Base-by-base conservation (phyloP, 148 eudicot species). In the Vaccinium corymbosum region DNA sequence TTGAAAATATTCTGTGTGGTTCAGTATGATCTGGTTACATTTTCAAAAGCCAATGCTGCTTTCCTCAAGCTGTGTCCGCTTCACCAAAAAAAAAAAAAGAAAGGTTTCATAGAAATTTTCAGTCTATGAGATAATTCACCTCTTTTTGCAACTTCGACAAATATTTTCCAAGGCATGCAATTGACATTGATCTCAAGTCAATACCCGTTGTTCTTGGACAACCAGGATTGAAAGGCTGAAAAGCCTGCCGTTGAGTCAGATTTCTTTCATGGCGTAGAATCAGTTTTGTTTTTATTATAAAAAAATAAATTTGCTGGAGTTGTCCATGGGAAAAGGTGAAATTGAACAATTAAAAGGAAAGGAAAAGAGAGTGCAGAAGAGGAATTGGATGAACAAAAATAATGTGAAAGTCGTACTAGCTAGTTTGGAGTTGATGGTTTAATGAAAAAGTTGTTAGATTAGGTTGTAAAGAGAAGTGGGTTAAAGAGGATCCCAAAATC, bases 401-500 rank as follows among this genome's bases (percentile, higher is more conserved):
- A 1, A 1, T 68, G 42, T 16, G 42, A 27, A 27, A 35, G 38
- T 68, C 12, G 35, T 68, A n/a, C 27, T 7, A 68, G 73, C 27
- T 7, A 68, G 73, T 27, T 68, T 27, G 6, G 15, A 68, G 7
- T 12, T 68, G 38, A 68, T 68, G 73, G 38, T 62, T 62, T 62
- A 62, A 49, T 8, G n/a, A 8, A 9, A 22, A 62, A 19, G 70
- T n/a, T 27, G 35, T 27, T 68, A 38, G 17, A 68, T 68, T 35
- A 35, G 25, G 6, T 66, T 66, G 35, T 66, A 25, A 25, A 66
- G 72, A 25, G 38, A 35, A 66, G 72, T 12, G 15, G 32, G 25
- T 25, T 66, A 66, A 25, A 66, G 72, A 66, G 32, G 72, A 66
- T 25, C 72, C 72, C 72, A 66, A 66, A 22, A 66, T 66, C 72